Evolutionary conservation across 2,329 filamentous ascomycete species (phyloP).

Genomic region (Amesomyces nigricolor): DNA sequence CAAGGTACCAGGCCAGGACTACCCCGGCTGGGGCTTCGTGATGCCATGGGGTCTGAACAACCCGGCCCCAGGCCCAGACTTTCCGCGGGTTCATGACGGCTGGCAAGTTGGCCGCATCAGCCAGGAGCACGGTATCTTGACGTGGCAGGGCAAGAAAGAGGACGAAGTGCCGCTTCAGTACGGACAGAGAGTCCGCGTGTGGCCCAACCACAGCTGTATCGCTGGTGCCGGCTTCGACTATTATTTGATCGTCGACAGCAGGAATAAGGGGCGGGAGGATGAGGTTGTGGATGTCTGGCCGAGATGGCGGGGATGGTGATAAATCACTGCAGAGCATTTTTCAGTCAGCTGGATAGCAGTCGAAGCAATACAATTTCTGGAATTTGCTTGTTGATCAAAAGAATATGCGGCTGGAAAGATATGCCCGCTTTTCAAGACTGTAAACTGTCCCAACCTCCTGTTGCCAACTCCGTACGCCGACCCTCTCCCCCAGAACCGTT

Average conservation of each 20-base stretch:
- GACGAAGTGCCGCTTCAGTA: constrained; percentile 47
- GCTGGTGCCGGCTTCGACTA: constrained; percentile 64
- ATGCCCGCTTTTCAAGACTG: not conserved
- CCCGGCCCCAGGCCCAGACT: constrained; percentile 37
- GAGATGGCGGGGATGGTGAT: constrained; percentile 64
- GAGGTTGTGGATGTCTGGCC: constrained; percentile 71
- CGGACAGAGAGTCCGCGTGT: constrained; percentile 64
- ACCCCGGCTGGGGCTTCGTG: constrained; percentile 66
- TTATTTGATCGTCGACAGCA: constrained; percentile 68
- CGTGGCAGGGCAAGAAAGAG: constrained; percentile 47
- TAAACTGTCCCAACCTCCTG: not conserved
- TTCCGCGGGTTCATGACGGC: constrained; percentile 39
- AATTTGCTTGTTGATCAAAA: too few relatives aligned
- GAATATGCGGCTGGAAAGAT: not conserved
- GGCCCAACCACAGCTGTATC: constrained; percentile 79
- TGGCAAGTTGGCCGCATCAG: constrained; percentile 68
- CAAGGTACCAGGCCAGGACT: constrained; percentile 38
- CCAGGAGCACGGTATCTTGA: constrained; percentile 72
- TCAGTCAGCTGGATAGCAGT: too few relatives aligned
- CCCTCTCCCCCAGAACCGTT: not conserved
- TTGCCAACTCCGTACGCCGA: not conserved
- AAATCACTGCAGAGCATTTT: not conserved
- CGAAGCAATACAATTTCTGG: too few relatives aligned
- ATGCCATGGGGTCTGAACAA: constrained; percentile 48
- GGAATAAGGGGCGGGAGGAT: constrained; percentile 46